phyloP scores from a whole-genome alignment of 805 yeast genomes.

The Yarrowia sp. region DNA sequence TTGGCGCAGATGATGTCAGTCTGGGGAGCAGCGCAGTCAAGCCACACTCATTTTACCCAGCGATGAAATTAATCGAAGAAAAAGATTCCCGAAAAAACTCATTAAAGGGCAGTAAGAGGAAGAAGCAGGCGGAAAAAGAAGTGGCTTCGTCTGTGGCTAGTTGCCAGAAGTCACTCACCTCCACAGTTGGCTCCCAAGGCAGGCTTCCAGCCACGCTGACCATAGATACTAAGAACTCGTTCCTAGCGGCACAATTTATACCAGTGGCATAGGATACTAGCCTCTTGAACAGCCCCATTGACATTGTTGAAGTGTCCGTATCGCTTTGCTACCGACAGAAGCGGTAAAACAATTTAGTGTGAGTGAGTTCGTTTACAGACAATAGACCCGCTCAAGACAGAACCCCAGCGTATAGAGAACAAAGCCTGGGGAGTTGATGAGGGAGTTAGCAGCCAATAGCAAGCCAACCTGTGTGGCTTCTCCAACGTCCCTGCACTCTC shows the following conservation, averaged over 20 bases:
- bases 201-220: too few relatives aligned
- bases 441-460: neutral
- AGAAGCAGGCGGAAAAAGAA: neutral
- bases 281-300: neutral
- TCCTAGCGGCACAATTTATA: too few relatives aligned
- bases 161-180: neutral
- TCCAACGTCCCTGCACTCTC: neutral
- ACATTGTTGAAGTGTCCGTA: neutral
- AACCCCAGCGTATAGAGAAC: neutral
- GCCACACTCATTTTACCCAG: too few relatives aligned
- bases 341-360: neutral
- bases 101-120: neutral
- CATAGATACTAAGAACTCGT: too few relatives aligned
- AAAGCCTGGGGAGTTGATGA: neutral
- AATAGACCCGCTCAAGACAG: neutral
- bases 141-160: slow-evolving; percentile 1
- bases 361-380: neutral
- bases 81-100: neutral
- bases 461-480: neutral
- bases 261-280: neutral
- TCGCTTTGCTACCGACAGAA: neutral
- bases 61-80: neutral
- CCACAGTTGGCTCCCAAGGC: too few relatives aligned
- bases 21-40: neutral
- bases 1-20: neutral